Base-by-base conservation (phyloP, 169 alveolate species). In the Eimeria praecox region DNA sequence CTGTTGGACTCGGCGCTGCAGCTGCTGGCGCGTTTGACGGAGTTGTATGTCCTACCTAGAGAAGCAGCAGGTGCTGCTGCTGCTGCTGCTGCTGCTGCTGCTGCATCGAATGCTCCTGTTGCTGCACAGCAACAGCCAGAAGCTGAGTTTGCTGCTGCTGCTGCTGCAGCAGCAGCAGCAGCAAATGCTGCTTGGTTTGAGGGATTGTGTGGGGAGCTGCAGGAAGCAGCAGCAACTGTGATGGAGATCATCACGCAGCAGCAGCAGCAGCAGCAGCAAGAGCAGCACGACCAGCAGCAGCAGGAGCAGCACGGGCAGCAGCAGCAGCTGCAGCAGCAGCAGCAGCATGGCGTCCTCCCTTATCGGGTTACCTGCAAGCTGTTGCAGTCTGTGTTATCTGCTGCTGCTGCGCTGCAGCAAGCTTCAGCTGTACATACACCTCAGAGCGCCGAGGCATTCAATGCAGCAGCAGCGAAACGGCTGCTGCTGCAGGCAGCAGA, bases 351-450 rank as follows among this genome's bases (percentile, higher is more conserved):
- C 40, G 40, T n/a, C 2, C n/a, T 64, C 35, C 77, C 80, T 9
- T 33, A 35, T 38, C 56, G 59, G 46, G 24, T 82, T 33, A 71
- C 46, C 33, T 8, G 33, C 33, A 8, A 44, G 42, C 49, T 82
- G 90, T 71, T 82, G 90, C 90, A 82, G 27, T 82, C 90, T 6
- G 73, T 82, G 90, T 27, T 82, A 46, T 62, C 40, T 49, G 90
- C 90, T 46, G 90, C 90, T 49, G 90, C 71, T 49, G 90, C 90
- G 33, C 71, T 82, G 90, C 90, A 44, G 90, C 90, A 82, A 44
- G 24, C 69, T 8, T 56, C 71, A 82, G 69, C 73, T 44, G 52
- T 46, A 38, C 73, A 49, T 82, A 10, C 90, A 46, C 73, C 69
- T 46, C 42, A 82, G 49, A 82, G 46, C 24, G 71, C 49, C 9